Evolutionary conservation across 768 basidiomycete genomes (phyloP).

Genomic region (Xerocomellus intermedius): DNA sequence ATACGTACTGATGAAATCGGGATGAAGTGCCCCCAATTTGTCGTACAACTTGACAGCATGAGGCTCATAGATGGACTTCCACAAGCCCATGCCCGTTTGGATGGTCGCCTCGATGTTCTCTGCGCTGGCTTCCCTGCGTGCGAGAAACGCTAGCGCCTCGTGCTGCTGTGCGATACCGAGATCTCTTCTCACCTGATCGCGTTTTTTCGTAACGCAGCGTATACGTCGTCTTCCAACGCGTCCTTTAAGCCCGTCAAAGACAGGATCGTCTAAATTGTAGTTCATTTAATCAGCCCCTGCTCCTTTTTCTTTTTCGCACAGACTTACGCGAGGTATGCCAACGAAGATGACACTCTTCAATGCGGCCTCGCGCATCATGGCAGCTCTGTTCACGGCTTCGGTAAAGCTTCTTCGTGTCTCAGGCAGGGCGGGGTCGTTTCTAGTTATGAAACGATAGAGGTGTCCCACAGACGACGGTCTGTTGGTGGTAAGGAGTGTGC

Average conservation of each 20-base stretch:
- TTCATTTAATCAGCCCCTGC: conserved; percentile 5
- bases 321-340: conserved; percentile 76
- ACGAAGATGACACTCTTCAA: conserved; percentile 89
- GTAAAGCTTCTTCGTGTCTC: conserved; percentile 44
- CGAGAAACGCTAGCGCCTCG: conserved; percentile 24
- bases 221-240: conserved; percentile 81
- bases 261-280: conserved; percentile 64
- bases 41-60: conserved; percentile 86
- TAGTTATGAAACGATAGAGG: conserved; percentile 76
- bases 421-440: conserved; percentile 40
- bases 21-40: conserved; percentile 86
- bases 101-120: conserved; percentile 69
- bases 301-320: neutral
- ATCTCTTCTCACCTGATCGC: conserved; percentile 57
- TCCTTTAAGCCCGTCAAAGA: conserved; percentile 74
- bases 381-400: conserved; percentile 68
- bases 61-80: conserved; percentile 87
- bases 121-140: conserved; percentile 52
- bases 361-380: conserved; percentile 85
- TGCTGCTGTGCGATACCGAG: conserved; percentile 13
- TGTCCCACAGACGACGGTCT: conserved; percentile 76
- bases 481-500: conserved; percentile 80
- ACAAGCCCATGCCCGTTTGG: conserved; percentile 67
- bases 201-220: conserved; percentile 59
- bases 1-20: conserved; percentile 87